Conservation (phyloP, 148 eudicot genomes). For the Agrostemma githago region DNA sequence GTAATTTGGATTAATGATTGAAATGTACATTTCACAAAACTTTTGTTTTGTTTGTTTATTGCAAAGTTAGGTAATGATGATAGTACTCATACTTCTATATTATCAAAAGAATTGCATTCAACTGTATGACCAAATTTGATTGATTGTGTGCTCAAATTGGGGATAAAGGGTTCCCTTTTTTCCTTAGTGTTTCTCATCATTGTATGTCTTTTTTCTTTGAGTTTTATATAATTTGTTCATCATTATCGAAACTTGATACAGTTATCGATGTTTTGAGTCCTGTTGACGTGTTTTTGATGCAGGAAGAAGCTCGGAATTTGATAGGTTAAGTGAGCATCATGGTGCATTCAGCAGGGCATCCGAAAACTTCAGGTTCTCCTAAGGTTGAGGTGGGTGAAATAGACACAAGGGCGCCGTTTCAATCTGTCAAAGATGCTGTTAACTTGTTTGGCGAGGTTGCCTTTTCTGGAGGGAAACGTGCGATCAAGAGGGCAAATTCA, state of each 20-base stretch:
- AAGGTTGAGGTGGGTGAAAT: constrained; percentile 88
- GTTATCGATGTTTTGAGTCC: too few relatives aligned
- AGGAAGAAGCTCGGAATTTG: constrained; percentile 8
- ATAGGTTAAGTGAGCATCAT: constrained; percentile 14
- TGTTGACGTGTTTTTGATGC: constrained; percentile 1
- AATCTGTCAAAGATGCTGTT: constrained; percentile 97
- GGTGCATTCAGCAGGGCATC: constrained; percentile 47
- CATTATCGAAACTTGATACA: background rate
- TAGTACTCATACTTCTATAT: background rate
- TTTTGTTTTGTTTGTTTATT: constrained; percentile 13
- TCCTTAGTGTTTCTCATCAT: constrained; percentile 6
- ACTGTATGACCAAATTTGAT: background rate
- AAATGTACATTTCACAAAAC: background rate
- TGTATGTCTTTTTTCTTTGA: background rate
- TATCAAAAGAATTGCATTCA: background rate
- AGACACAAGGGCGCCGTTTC: constrained; percentile 95
- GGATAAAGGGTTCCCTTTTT: background rate
- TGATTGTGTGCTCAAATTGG: background rate
- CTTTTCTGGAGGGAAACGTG: constrained; percentile 60
- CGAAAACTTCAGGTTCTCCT: constrained; percentile 48
- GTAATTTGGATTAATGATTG: constrained; percentile 5
- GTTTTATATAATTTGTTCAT: background rate
- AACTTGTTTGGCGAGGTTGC: constrained; percentile 87
- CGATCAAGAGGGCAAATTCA: constrained; percentile 58
- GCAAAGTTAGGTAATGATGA: constrained; percentile 15